Base-by-base conservation (phyloP, 768 basidiomycete species). In the Xerocomellus intermedius region DNA sequence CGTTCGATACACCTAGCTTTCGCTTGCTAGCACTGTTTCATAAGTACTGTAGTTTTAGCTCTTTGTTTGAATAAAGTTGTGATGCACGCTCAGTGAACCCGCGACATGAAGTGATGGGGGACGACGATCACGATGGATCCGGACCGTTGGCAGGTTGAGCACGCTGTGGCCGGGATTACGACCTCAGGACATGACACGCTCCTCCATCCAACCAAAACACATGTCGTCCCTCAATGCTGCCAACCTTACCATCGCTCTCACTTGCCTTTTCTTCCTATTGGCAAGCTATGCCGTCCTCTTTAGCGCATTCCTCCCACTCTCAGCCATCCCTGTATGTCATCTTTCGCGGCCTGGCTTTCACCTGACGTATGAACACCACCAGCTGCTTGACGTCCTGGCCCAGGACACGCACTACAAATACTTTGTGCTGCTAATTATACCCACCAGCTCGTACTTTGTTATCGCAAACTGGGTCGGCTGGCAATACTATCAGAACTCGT, bases 381-480 rank as follows among this genome's bases (percentile, higher is more conserved):
- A 94, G 91, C 43, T 84, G 19, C 72, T 93, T 55, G 84, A 87
- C 66, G 63, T 72, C 48, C 74, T 94, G 10, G 84, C 82, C 2
- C 63, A 72, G 38, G 94, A 96, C 74, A 82, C 76, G 22, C 91
- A 97, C 67, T 96, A 96, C 83, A 95, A 94, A 73, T 97, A 96
- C 72, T 83, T 96, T 61, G 64, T 73, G 30, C 72, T 94, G 12
- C 73, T 97, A 37, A 76, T 94, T 42, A 80, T 98, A 42, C 94
- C 96, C 13, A 86, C 86, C 8, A 83, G 80, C 10, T 79, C 87
- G 38, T 94, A 92, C 73, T 96, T 94, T 70, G 89, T 93, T 50
- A 98, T 98, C 64, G 93, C 94, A 39, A 98, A 98, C 65, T 98
- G 96, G 96, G 91, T 96, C 37, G 95, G 95, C 39, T 98, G 94